Conservation (phyloP, 106 monocot species). For the Triglochin maritima region DNA sequence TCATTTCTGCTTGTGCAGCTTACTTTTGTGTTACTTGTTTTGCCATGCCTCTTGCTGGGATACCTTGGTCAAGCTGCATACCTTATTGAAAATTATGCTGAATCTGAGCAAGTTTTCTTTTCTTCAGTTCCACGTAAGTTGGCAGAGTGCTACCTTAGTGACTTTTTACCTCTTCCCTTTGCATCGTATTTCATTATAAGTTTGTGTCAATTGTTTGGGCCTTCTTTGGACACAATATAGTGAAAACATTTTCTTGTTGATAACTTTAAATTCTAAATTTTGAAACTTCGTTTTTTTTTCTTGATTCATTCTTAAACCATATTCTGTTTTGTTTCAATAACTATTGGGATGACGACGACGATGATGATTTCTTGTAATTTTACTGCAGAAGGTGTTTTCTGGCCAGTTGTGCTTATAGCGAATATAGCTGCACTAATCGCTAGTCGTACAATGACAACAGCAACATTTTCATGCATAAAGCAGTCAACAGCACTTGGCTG, state of each 20-base stretch:
- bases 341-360: no score
- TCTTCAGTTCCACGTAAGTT: conserved; percentile 75
- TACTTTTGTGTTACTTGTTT: conserved; percentile 71
- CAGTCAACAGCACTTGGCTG: conserved; percentile 89
- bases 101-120: conserved; percentile 68
- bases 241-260: no score
- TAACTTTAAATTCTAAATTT: no score
- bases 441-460: conserved; percentile 79
- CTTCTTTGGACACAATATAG: no score
- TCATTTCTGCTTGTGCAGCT: conserved; percentile 32
- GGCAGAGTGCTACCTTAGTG: neutral
- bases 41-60: conserved; percentile 82
- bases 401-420: conserved; percentile 74
- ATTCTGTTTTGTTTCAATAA: no score
- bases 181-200: neutral
- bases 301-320: no score
- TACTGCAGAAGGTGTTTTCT: conserved; percentile 53
- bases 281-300: no score
- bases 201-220: no score
- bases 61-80: conserved; percentile 94
- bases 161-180: neutral
- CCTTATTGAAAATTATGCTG: conserved; percentile 54
- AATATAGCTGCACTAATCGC: conserved; percentile 80
- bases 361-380: neutral
- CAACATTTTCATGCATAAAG: conserved; percentile 87